phyloP scores from a whole-genome alignment of 2,329 filamentous ascomycete genomes.

The Ophiognomonia clavigignenti-juglandacearum region DNA sequence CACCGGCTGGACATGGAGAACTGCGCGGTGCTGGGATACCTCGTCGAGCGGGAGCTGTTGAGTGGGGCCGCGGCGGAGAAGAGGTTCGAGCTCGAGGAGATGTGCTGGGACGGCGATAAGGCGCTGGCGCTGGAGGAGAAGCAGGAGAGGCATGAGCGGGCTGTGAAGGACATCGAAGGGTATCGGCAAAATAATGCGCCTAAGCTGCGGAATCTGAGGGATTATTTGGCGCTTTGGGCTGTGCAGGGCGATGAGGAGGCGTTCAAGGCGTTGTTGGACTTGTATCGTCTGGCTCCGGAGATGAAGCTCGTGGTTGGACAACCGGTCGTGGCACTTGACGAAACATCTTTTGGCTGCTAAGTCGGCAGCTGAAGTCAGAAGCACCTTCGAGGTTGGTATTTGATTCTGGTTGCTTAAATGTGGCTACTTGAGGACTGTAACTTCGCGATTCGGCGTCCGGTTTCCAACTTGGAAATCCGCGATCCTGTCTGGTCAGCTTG shows the following conservation, averaged over 20 bases:
- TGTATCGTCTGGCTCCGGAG: not conserved
- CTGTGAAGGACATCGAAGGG: not conserved
- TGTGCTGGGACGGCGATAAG: not conserved
- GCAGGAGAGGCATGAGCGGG: not conserved
- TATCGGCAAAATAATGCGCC: not conserved
- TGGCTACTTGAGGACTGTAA: too few species aligned
- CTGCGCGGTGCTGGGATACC: conserved; percentile 10
- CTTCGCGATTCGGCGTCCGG: too few species aligned
- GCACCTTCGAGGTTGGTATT: too few species aligned
- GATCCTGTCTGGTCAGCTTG: too few species aligned
- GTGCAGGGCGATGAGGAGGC: not conserved
- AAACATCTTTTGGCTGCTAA: too few species aligned
- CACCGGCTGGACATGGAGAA: conserved; percentile 3
- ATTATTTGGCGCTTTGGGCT: not conserved
- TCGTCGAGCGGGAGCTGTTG: conserved; percentile 1
- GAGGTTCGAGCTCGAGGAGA: not conserved
- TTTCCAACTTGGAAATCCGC: too few species aligned
- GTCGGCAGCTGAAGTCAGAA: too few species aligned
- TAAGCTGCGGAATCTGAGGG: conserved; percentile 1
- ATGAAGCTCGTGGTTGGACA: not conserved
- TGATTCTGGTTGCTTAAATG: too few species aligned
- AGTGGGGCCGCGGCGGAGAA: not conserved
- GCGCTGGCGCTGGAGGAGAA: conserved; percentile 2
- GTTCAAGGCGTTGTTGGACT: conserved; percentile 1
- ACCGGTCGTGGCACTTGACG: too few species aligned